These are phyloP conservation scores for Suillus subalutaceus DNA, from an alignment of 768 basidiomycete genomes.

Conservation along the genomic window DNA sequence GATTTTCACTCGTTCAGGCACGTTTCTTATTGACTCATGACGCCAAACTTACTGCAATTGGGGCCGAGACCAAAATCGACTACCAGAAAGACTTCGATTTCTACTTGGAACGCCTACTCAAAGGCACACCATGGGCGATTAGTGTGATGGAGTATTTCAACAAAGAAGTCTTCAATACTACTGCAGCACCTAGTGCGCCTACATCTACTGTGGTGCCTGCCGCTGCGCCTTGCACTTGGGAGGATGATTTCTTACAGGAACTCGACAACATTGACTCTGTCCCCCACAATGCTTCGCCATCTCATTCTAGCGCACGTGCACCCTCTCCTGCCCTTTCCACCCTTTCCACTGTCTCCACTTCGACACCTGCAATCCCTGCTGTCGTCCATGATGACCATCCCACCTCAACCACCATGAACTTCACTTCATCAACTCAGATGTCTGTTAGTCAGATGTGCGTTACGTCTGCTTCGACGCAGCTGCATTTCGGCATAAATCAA, in stretches of 20 bases:
- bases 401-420: neutral
- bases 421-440: too few relatives aligned
- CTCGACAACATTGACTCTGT: neutral
- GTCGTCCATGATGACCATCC: neutral
- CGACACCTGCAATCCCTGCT: neutral
- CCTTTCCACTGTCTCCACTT: neutral
- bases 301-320: neutral
- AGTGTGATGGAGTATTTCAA: too few relatives aligned
- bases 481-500: neutral
- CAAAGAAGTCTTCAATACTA: neutral
- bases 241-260: constrained; percentile 7
- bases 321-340: neutral
- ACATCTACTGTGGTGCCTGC: neutral
- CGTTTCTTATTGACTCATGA: too few relatives aligned
- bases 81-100: too few relatives aligned
- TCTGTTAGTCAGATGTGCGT: neutral
- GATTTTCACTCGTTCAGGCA: too few relatives aligned
- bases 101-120: too few relatives aligned
- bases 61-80: too few relatives aligned
- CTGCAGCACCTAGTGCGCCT: neutral
- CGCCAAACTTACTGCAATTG: too few relatives aligned
- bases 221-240: neutral
- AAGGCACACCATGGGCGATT: too few relatives aligned
- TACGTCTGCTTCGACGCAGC: neutral
- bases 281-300: neutral